Evolutionary conservation across 2,329 filamentous ascomycete genomes (phyloP).

Genomic region (Aurifilum marmelostoma): DNA sequence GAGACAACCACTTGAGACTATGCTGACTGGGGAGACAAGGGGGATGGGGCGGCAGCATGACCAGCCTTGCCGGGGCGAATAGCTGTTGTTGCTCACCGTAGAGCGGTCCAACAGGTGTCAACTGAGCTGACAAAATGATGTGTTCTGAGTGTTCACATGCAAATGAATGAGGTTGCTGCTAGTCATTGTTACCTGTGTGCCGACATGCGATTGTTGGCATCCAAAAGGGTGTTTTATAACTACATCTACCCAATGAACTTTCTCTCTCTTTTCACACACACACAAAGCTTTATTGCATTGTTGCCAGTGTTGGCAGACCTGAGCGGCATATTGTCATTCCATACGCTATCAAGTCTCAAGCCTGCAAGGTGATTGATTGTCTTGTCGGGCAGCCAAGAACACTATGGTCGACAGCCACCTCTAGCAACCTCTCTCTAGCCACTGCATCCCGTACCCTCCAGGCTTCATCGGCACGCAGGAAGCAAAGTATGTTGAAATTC

Average conservation of each 20-base stretch:
- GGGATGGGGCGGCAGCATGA: no score
- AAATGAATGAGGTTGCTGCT: background rate
- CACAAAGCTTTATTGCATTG: background rate
- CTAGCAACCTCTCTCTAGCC: background rate
- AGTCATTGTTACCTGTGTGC: background rate
- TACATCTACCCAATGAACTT: no score
- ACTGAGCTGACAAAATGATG: background rate
- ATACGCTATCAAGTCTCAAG: background rate
- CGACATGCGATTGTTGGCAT: background rate
- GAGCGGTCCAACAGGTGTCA: background rate
- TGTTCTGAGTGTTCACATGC: background rate
- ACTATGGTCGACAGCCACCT: background rate
- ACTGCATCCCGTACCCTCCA: constrained; percentile 17
- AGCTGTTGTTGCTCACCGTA: no score
- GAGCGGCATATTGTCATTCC: background rate
- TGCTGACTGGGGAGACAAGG: background rate
- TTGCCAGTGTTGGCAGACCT: background rate
- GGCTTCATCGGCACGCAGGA: constrained; percentile 30
- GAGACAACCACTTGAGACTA: background rate
- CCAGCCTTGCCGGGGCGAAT: no score
- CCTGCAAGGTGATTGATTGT: background rate
- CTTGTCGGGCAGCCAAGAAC: background rate
- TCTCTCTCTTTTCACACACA: background rate
- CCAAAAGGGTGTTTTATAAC: no score
- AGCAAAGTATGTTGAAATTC: constrained; percentile 43